Evolutionary conservation across 306 rosid species (phyloP).

Genomic region (Leucaena leucocephala): DNA sequence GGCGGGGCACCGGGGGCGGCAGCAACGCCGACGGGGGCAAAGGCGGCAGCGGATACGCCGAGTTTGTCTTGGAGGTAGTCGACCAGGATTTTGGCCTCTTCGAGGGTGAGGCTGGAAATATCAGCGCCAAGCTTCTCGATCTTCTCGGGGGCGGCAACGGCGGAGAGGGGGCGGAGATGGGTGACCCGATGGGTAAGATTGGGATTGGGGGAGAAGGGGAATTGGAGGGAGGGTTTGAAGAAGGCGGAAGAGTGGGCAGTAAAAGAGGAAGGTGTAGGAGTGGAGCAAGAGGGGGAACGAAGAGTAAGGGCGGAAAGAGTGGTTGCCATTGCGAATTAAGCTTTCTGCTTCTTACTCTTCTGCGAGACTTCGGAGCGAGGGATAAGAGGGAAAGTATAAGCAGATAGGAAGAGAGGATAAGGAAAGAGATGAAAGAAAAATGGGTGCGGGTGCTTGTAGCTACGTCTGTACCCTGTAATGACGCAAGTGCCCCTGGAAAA

Average conservation of each 20-base stretch:
- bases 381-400: not conserved
- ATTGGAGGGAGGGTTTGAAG: slow-evolving; percentile 47
- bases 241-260: slow-evolving; percentile 40
- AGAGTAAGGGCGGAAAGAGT: slow-evolving; percentile 61
- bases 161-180: slow-evolving; percentile 64
- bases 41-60: slow-evolving; percentile 81
- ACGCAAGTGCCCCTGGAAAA: slow-evolving; percentile 29
- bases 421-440: not conserved
- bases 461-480: not conserved
- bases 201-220: slow-evolving; percentile 41
- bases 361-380: not conserved
- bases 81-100: slow-evolving; percentile 77
- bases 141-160: slow-evolving; percentile 64
- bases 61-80: slow-evolving; percentile 92
- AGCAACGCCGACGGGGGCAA: slow-evolving; percentile 65
- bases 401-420: slow-evolving; percentile 42
- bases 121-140: slow-evolving; percentile 69
- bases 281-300: slow-evolving; percentile 45
- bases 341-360: not conserved
- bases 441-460: not conserved
- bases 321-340: slow-evolving; percentile 51
- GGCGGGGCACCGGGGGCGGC: slow-evolving; percentile 38
- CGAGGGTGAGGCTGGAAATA: slow-evolving; percentile 78
- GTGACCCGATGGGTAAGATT: slow-evolving; percentile 48
- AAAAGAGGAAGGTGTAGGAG: slow-evolving; percentile 36